These are phyloP conservation scores for Boletellus deceptivus DNA, from an alignment of 1,284 basidiomycete species.

Conservation along the genomic window DNA sequence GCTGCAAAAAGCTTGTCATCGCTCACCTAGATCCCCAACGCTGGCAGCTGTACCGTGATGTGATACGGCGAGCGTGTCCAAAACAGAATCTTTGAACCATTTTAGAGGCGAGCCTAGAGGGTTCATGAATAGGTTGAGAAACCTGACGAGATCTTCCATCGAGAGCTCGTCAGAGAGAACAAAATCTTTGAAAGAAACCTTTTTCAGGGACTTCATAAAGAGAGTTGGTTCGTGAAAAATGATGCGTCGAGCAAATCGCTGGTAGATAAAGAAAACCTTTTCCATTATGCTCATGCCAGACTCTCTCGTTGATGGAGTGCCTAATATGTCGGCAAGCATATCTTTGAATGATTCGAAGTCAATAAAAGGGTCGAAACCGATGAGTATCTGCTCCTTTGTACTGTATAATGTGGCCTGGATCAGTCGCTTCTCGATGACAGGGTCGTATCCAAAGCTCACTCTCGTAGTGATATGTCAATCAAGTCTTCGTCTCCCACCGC, in stretches of 20 bases:
- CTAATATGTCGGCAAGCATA: not conserved
- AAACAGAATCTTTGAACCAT: slow-evolving; percentile 32
- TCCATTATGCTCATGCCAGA: not conserved
- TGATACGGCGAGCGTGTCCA: slow-evolving; percentile 25
- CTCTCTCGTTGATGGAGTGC: not conserved
- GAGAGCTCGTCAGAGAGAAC: slow-evolving; percentile 28
- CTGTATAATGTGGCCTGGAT: not conserved
- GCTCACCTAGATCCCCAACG: slow-evolving; percentile 9
- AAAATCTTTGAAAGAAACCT: slow-evolving; percentile 30
- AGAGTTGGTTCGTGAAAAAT: slow-evolving; percentile 28
- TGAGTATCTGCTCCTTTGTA: not conserved
- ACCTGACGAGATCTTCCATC: slow-evolving; percentile 18
- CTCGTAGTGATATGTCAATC: slow-evolving; percentile 21
- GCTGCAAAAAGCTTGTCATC: no score
- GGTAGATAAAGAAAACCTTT: not conserved
- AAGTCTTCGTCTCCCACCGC: slow-evolving; percentile 24
- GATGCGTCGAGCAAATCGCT: slow-evolving; percentile 26
- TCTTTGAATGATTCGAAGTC: slow-evolving; percentile 4
- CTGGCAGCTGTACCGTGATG: slow-evolving; percentile 9
- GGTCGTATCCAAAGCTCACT: slow-evolving; percentile 14
- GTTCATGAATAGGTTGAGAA: slow-evolving; percentile 8
- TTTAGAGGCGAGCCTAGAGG: slow-evolving; percentile 11
- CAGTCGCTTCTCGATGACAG: not conserved
- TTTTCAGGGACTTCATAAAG: slow-evolving; percentile 24
- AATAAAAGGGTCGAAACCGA: slow-evolving; percentile 1